A percentile compares a stretch with the other conserved stretches of the same genome.
phyloP scores from a whole-genome alignment of 805 yeast species.

The Cyberlindnera xylosilytica region DNA sequence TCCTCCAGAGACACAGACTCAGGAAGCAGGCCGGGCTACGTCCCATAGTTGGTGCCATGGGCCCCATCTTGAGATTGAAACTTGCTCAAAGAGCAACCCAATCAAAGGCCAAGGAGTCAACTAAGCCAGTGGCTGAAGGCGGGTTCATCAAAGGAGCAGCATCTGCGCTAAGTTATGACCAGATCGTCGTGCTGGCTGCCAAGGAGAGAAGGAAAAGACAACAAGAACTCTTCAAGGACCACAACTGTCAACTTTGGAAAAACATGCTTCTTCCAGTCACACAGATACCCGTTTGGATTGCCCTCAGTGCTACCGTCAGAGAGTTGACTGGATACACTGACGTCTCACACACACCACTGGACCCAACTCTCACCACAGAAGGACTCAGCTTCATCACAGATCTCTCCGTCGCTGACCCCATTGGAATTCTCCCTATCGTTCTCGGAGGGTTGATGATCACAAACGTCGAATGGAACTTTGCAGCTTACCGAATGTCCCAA shows the following conservation, averaged over 20 bases:
- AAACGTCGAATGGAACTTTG: conserved; percentile 80
- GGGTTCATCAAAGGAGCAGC: conserved; percentile 21
- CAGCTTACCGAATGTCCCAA: conserved; percentile 46
- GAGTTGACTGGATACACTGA: conserved; percentile 57
- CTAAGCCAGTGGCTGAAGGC: conserved; percentile 21
- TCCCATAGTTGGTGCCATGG: conserved; percentile 70
- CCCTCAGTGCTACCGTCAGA: conserved; percentile 72
- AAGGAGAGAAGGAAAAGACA: conserved; percentile 81
- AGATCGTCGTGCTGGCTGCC: conserved; percentile 66
- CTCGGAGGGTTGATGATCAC: conserved; percentile 69
- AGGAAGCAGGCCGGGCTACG: conserved; percentile 68
- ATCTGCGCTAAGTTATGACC: conserved; percentile 63
- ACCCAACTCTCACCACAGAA: conserved; percentile 46
- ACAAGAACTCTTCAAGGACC: conserved; percentile 59
- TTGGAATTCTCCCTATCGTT: conserved; percentile 61
- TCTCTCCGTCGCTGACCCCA: conserved; percentile 58
- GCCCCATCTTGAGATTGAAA: conserved; percentile 64
- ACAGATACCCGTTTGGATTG: conserved; percentile 86
- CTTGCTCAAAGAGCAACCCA: conserved; percentile 36
- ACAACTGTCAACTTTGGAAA: conserved; percentile 78
- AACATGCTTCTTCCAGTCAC: conserved; percentile 69
- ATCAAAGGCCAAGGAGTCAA: conserved; percentile 28
- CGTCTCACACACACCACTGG: conserved; percentile 41
- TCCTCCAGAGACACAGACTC: conserved; percentile 64
- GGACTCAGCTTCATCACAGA: conserved; percentile 62